phyloP scores from a whole-genome alignment of 495 filamentous ascomycete genomes.

The Pseudomonodictys pantanalensis region DNA sequence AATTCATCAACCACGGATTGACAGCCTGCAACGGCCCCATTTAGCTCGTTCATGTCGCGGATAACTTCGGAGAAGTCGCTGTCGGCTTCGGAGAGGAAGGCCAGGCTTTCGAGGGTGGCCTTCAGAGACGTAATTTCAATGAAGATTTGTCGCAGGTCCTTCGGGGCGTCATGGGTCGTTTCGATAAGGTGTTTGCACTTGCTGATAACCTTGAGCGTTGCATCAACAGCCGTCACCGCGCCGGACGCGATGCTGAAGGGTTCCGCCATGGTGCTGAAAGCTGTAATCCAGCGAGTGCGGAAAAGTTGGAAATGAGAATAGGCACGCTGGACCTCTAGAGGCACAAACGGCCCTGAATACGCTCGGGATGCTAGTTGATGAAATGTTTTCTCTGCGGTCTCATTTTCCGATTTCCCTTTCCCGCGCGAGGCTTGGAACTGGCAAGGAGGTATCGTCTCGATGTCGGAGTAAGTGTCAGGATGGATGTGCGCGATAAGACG shows the following conservation, averaged over 20 bases:
- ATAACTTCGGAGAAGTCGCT: not conserved
- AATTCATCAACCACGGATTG: not conserved
- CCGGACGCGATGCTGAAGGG: constrained; percentile 10
- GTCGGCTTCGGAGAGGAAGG: constrained; percentile 2
- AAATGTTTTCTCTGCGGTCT: no score
- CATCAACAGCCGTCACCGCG: constrained; percentile 11
- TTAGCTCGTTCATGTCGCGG: not conserved
- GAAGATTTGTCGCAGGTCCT: constrained; percentile 16
- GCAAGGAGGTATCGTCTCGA: no score
- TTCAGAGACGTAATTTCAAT: constrained; percentile 20
- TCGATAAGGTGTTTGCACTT: constrained; percentile 21
- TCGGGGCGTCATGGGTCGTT: constrained; percentile 13
- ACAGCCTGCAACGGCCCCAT: constrained; percentile 7
- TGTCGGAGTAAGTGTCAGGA: no score
- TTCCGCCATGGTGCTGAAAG: constrained; percentile 10
- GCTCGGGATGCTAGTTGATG: no score
- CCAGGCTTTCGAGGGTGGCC: constrained; percentile 7
- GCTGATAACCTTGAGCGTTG: constrained; percentile 12
- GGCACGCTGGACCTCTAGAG: no score
- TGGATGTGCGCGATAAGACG: no score
- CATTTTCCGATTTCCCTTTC: no score
- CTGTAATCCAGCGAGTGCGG: no score
- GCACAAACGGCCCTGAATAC: no score
- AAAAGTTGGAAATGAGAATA: no score
- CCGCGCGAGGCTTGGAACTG: no score